Percentiles rank a stretch among this genome's conserved stretches.
Evolutionary conservation across 331 rosid genomes (phyloP).

Genomic region (Prunus yedoensis): DNA sequence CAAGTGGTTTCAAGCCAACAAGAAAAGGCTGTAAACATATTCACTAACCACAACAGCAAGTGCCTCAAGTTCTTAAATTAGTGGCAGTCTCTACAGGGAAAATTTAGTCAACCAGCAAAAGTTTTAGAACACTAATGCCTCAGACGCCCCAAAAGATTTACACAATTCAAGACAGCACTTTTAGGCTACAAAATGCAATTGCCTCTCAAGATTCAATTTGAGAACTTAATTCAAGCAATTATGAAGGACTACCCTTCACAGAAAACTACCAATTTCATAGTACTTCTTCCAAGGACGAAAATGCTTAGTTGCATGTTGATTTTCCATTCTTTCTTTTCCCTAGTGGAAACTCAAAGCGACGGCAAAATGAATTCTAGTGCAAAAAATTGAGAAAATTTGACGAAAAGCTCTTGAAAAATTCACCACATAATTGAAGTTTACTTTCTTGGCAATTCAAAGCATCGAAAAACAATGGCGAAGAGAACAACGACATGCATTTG

Average conservation of each 20-base stretch:
- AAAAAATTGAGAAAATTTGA: not conserved
- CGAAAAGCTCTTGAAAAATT: not conserved
- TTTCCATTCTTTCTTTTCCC: not conserved
- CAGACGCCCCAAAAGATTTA: not conserved
- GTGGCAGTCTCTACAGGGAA: not conserved
- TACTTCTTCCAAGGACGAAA: not conserved
- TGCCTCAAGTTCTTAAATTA: not conserved
- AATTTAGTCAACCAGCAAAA: not conserved
- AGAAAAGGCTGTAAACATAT: not conserved
- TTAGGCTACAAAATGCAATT: not conserved
- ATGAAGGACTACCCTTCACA: no score
- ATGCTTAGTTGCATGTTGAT: not conserved
- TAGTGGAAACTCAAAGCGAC: not conserved
- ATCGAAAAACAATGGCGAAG: not conserved
- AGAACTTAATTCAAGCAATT: no score
- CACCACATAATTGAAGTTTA: not conserved
- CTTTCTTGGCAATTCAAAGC: constrained; percentile 10
- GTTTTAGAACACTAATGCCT: not conserved
- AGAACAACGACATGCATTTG: constrained; percentile 27
- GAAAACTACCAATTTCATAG: no score
- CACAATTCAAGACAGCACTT: not conserved
- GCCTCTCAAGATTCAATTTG: not conserved
- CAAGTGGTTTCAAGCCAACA: not conserved
- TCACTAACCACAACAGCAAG: not conserved
- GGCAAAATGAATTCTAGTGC: not conserved